Evolutionary conservation across 768 basidiomycete species (phyloP), one percentile per base, ranked within the genome.

Genomic region (Xanthoconium stramineum): DNA sequence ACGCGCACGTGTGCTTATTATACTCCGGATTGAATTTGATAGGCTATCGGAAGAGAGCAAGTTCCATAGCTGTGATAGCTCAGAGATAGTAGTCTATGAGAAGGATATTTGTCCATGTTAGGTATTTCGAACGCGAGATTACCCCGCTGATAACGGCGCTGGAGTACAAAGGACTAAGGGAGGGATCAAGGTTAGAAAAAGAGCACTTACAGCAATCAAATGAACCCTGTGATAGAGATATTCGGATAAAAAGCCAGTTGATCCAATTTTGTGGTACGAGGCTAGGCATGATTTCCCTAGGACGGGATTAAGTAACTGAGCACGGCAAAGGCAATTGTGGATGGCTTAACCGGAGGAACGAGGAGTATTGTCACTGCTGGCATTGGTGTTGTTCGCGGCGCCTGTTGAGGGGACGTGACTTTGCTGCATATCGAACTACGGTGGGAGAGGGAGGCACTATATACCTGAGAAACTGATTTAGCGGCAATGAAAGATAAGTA

Each of bases 391-490:
- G 24, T 4, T 24, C 24, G 24, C 24, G 24, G 24, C 24, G 4
- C 24, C 20, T 43, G 42, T 8, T n/a, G n/a, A 43, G 42, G 11
- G 24, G 20, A 36, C 35, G 40, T 52, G 43, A 69, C 24, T 55
- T 54, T 42, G 45, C 56, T 62, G 54, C 66, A 68, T 28, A 67
- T 47, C 30, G 15, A 39, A 24, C 63, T 71, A 17, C 56, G 65
- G 39, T 61, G 54, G 24, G 74, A 4, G 24, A 24, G 65, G 42
- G 55, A 50, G 29, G 64, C 55, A 13, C 72, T 73, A 44, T 64
- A 73, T 24, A 70, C 30, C 68, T 69, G 42, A n/a, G 15, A 24
- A 15, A 24, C 47, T 11, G 32, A 19, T 33, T 52, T 44, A 58
- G 47, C 13, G 29, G 14, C 13, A 9, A n/a, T 3, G 19, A 40